Conservation (phyloP, 352 stramenopile species). For the Phytopythium vexans region DNA sequence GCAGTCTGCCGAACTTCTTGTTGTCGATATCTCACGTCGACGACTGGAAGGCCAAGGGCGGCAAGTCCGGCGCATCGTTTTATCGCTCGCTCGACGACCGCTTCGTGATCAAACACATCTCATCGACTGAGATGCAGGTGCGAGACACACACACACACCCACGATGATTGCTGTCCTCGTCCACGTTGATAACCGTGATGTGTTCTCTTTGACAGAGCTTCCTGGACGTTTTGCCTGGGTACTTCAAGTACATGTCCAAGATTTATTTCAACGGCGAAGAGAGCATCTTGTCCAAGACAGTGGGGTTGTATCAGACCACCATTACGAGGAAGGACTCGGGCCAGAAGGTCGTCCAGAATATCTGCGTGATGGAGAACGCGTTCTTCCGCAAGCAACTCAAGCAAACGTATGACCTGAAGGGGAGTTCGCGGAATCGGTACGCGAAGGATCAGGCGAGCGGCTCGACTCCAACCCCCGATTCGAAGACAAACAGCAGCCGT, state of each 20-base stretch:
- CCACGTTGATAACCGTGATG: neutral
- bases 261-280: slow-evolving; percentile 93
- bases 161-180: neutral
- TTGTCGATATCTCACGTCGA: slow-evolving; percentile 81
- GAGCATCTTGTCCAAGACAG: slow-evolving; percentile 96
- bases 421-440: slow-evolving; percentile 94
- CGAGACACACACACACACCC: neutral
- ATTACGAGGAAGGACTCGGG: slow-evolving; percentile 92
- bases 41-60: slow-evolving; percentile 92
- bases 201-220: slow-evolving; percentile 52
- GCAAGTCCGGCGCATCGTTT: slow-evolving; percentile 97
- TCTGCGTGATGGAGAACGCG: slow-evolving; percentile 96
- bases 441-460: slow-evolving; percentile 34
- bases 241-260: slow-evolving; percentile 98
- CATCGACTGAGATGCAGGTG: slow-evolving; percentile 97
- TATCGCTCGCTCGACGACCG: slow-evolving; percentile 94
- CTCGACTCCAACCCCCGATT: neutral
- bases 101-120: slow-evolving; percentile 99
- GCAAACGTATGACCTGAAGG: slow-evolving; percentile 98
- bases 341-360: slow-evolving; percentile 88
- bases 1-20: slow-evolving; percentile 57
- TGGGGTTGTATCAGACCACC: slow-evolving; percentile 97
- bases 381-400: slow-evolving; percentile 94
- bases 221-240: slow-evolving; percentile 72
- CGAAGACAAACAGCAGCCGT: slow-evolving; percentile 9